Evolutionary conservation across 306 rosid species (phyloP).

Genomic region (Vigna unguiculata): DNA sequence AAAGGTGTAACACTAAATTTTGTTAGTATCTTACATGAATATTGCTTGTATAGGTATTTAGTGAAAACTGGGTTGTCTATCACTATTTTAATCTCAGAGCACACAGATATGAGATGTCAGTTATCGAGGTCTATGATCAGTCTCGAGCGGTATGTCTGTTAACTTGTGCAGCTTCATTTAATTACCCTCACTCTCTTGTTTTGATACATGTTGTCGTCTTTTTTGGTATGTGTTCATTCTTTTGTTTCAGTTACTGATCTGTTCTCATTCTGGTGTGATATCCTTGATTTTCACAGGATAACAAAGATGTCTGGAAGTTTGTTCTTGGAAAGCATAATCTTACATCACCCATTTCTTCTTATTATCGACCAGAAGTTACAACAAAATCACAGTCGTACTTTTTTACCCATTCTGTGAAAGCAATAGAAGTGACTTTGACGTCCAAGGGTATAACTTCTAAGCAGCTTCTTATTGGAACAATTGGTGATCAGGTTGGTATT

Average conservation of each 20-base stretch:
- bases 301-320: constrained; percentile 89
- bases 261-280: constrained; percentile 28
- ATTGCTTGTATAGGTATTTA: constrained; percentile 72
- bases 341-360: constrained; percentile 83
- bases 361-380: constrained; percentile 84
- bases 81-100: constrained; percentile 99
- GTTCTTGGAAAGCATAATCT: constrained; percentile 98
- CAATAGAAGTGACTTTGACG: constrained; percentile 85
- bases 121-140: constrained; percentile 94
- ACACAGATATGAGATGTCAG: constrained; percentile 97
- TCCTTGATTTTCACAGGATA: constrained; percentile 68
- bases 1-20: constrained; percentile 23
- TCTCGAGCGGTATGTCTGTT: constrained; percentile 85
- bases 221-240: constrained; percentile 12
- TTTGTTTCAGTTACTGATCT: not conserved
- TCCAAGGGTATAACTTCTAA: constrained; percentile 96
- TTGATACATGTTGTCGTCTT: constrained; percentile 7
- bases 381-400: constrained; percentile 87
- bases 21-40: constrained; percentile 41
- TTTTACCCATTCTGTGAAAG: constrained; percentile 91
- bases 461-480: constrained; percentile 95
- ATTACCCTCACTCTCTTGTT: constrained; percentile 18
- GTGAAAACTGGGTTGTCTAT: constrained; percentile 99
- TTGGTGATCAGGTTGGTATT: constrained; percentile 85
- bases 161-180: constrained; percentile 42